Percentiles rank a stretch among this genome's conserved stretches.
These are phyloP conservation scores for Plasmodium inui DNA, from an alignment of 169 alveolate genomes.

Conservation along the genomic window DNA sequence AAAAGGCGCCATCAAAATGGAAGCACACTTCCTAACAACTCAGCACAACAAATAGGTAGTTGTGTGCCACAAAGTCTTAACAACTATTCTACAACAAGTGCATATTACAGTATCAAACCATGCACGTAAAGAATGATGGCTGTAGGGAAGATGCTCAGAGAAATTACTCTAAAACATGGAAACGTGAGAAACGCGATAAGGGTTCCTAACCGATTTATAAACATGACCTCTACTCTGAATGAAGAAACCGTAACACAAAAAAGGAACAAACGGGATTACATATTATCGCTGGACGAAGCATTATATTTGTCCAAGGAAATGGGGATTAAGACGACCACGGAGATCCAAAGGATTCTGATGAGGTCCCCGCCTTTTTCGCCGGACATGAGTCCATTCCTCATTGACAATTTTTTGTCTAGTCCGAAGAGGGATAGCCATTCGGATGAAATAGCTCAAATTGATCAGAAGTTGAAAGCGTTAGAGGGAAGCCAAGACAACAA, in stretches of 20 bases:
- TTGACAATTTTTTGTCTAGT: constrained; percentile 81
- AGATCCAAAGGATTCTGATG: constrained; percentile 83
- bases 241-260: constrained; percentile 15
- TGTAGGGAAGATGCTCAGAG: neutral
- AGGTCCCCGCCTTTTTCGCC: constrained; percentile 89
- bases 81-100: neutral
- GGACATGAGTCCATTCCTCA: constrained; percentile 84
- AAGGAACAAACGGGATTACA: constrained; percentile 12
- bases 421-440: constrained; percentile 29
- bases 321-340: constrained; percentile 86
- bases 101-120: neutral
- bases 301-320: constrained; percentile 89
- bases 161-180: neutral
- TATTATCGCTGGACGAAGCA: constrained; percentile 81
- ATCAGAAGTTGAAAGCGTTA: constrained; percentile 24
- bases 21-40: neutral
- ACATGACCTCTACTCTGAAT: neutral
- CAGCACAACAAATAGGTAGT: neutral
- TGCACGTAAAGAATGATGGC: neutral
- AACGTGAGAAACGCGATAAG: neutral
- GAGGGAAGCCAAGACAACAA: constrained; percentile 2
- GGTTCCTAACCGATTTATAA: neutral
- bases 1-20: neutral
- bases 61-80: neutral
- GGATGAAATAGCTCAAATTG: constrained; percentile 61